Base-by-base conservation (phyloP, 768 basidiomycete species). In the Pisolithus tinctorius region DNA sequence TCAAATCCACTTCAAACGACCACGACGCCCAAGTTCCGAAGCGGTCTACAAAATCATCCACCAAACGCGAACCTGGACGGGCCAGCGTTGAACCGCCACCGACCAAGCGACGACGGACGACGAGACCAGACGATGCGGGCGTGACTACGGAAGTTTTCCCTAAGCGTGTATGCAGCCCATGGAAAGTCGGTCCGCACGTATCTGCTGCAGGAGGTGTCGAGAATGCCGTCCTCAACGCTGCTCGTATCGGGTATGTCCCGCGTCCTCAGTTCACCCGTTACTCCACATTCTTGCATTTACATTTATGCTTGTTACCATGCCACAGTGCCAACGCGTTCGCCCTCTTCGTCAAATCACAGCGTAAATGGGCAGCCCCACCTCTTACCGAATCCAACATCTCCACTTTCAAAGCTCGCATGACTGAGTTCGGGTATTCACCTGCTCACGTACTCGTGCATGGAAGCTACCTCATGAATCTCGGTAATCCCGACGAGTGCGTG, bases 151-250 rank as follows among this genome's bases (percentile, higher is more conserved):
- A 58, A 8, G 69, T 68, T 49, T 71, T 67, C 45, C 34, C 60
- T 8, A 25, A 61, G 6, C 65, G 73, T 6, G 54, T 59, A 1
- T 47, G 56, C 0, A 76, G 71, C 41, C 58, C 61, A 0, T 87
- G 84, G 83, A 85, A 86, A 61, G 72, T 93, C 11, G 91, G 91
- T 2, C 88, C 89, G 4, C 91, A 94, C 60, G 86, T 92, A 23
- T 90, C 88, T 13, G 77, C 86, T 8, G 80, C 83, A 0, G 89
- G 88, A 3, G 91, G 91, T 1, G 80, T 91, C 0, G 86, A 88
- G 62, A 86, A 88, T 50, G 68, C 86, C 0, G 66, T 90, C 16
- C 50, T 77, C 4, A 86, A 91, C 53, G 89, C 90, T 14, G 79
- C 83, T 14, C 69, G 72, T 17, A 81, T 89, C 39, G 81, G 88